A percentile compares a stretch with the other conserved stretches of the same genome.
Conservation (phyloP, 306 rosid species). For the Vigna reflexopilosa region DNA sequence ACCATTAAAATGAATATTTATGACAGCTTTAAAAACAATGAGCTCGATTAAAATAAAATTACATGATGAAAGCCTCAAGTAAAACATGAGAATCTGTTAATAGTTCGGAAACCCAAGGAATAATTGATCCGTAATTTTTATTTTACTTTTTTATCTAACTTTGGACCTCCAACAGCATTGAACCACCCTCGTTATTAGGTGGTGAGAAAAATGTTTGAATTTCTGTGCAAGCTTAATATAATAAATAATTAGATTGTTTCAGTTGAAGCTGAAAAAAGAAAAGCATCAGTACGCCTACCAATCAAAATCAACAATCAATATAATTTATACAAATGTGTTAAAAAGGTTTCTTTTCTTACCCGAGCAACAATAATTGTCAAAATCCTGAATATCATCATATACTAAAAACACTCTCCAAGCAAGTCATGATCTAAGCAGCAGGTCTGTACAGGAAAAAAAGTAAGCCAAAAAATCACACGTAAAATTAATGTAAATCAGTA, state of each 20-base stretch:
- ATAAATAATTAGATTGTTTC: neutral
- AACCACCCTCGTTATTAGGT: neutral
- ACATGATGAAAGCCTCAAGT: too few species aligned
- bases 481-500: slow-evolving; percentile 32
- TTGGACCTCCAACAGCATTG: neutral
- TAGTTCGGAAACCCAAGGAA: neutral
- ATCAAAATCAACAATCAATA: neutral
- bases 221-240: too few species aligned
- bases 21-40: too few species aligned
- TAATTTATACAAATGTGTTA: too few species aligned
- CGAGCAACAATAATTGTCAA: neutral
- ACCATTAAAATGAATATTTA: too few species aligned
- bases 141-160: neutral
- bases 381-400: slow-evolving; percentile 14
- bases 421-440: slow-evolving; percentile 27
- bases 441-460: slow-evolving; percentile 45
- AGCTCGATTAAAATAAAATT: too few species aligned
- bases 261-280: neutral
- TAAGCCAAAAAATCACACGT: slow-evolving; percentile 32
- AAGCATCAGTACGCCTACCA: too few species aligned
- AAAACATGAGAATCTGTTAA: too few species aligned
- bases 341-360: too few species aligned
- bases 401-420: slow-evolving; percentile 12
- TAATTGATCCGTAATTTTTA: neutral
- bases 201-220: too few species aligned